Evolutionary conservation across 495 filamentous ascomycete species (phyloP).

Genomic region (Xylaria palmicola): DNA sequence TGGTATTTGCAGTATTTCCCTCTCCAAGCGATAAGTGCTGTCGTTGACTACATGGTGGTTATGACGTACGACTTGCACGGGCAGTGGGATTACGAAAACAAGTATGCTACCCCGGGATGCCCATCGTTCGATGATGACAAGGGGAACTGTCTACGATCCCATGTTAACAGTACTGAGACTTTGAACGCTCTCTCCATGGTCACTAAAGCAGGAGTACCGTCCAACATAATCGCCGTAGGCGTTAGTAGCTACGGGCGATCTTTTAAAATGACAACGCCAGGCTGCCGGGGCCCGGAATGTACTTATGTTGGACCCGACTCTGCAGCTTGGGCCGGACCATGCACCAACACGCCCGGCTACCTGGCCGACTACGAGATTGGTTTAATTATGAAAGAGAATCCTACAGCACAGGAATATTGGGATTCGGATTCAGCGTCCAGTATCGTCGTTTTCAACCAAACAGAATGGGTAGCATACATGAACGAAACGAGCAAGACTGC

Average conservation of each 20-base stretch:
- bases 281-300: constrained; percentile 16
- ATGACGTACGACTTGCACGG: constrained; percentile 37
- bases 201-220: constrained; percentile 49
- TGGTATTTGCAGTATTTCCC: constrained; percentile 24
- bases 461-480: constrained; percentile 48
- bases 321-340: background rate
- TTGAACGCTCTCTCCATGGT: constrained; percentile 42
- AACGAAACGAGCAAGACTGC: constrained; percentile 22
- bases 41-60: constrained; percentile 32
- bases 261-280: constrained; percentile 35
- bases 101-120: constrained; percentile 29
- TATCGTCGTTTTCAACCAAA: constrained; percentile 44
- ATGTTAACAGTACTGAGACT: constrained; percentile 48
- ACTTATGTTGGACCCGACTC: too few relatives aligned
- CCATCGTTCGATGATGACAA: background rate
- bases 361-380: background rate
- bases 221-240: constrained; percentile 41
- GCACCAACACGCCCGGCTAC: background rate
- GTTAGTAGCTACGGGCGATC: constrained; percentile 39
- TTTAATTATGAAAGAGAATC: background rate
- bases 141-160: constrained; percentile 43
- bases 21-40: constrained; percentile 21
- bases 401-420: background rate
- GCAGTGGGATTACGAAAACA: constrained; percentile 6
- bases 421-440: constrained; percentile 23